Base-by-base conservation (phyloP, 306 rosid species). In the Prunus mume region DNA sequence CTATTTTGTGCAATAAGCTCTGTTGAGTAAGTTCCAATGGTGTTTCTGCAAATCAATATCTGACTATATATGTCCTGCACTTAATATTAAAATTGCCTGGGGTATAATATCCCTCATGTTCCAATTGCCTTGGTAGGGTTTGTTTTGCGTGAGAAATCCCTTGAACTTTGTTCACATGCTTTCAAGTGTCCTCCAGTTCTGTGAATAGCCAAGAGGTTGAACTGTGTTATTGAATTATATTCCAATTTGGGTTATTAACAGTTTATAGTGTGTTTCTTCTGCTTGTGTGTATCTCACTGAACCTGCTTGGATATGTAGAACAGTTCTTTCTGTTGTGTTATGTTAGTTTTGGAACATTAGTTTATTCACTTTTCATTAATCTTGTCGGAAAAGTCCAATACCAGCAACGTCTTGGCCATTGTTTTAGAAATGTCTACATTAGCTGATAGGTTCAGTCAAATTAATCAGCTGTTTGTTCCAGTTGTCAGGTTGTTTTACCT, bases 401-500 rank as follows among this genome's bases (percentile, higher is more conserved):
- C 41, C 8, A 34, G 41, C 41, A 43, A 1, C 2, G 12, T 3
- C 5, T 63, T 3, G 24, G 15, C 3, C 47, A 65, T 32, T 34
- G 13, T 32, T 18, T 65, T 38, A 32, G 51, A 1, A 27, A 54
- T 32, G 61, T 32, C 17, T 6, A 12, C 19, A 58, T 54, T 34
- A 55, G 56, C 22, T 1, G 20, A n/a, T 20, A 1, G 54, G 22
- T n/a, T 71, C 65, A 55, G 2, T 55, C 30, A 22, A 15, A 2
- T 64, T 17, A 32, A 50, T 30, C 45, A 71, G 64, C 56, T 55
- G 62, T 71, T n/a, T 56, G 65, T 72, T 72, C 54, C 66, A 56
- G 20, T 56, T 2, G 38, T 72, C 20, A n/a, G 52, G 20, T 20
- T 38, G 65, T 56, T 2, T 38, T 14, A 72, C 28, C 30, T 3